Evolutionary conservation across 2,329 filamentous ascomycete genomes (phyloP).

Genomic region (Aspergillus niger): DNA sequence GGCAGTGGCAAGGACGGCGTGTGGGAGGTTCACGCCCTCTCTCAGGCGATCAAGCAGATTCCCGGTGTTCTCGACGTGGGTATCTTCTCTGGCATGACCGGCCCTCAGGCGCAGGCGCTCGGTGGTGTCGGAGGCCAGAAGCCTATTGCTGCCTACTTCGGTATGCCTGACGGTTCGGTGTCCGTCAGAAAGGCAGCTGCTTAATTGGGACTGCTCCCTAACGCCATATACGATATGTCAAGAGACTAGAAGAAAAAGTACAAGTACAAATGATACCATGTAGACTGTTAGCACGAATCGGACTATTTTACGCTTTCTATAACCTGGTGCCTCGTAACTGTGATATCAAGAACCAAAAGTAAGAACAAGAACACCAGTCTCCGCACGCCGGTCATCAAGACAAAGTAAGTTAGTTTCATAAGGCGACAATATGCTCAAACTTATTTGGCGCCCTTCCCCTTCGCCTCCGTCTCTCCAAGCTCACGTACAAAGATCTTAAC

Average conservation of each 20-base stretch:
- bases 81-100: conserved; percentile 82
- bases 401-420: conserved; percentile 7
- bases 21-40: conserved; percentile 79
- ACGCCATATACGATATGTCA: conserved; percentile 5
- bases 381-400: conserved; percentile 16
- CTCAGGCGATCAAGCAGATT: conserved; percentile 73
- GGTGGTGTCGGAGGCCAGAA: conserved; percentile 75
- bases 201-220: conserved; percentile 9
- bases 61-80: conserved; percentile 90
- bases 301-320: conserved; percentile 7
- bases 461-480: conserved; percentile 83
- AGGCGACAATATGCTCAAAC: conserved; percentile 7
- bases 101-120: conserved; percentile 65
- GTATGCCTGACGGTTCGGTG: conserved; percentile 75
- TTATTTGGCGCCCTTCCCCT: conserved; percentile 75
- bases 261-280: conserved; percentile 23
- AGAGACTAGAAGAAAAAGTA: conserved; percentile 6
- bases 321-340: conserved; percentile 8
- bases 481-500: conserved; percentile 80
- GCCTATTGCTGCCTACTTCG: conserved; percentile 93
- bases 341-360: background rate
- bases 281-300: conserved; percentile 18
- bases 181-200: conserved; percentile 52
- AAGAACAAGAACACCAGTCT: conserved; percentile 2
- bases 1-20: conserved; percentile 63